Percentiles rank a stretch among this genome's conserved stretches.
phyloP scores from a whole-genome alignment of 2,329 filamentous ascomycete species.

The Aspergillus amoenus region DNA sequence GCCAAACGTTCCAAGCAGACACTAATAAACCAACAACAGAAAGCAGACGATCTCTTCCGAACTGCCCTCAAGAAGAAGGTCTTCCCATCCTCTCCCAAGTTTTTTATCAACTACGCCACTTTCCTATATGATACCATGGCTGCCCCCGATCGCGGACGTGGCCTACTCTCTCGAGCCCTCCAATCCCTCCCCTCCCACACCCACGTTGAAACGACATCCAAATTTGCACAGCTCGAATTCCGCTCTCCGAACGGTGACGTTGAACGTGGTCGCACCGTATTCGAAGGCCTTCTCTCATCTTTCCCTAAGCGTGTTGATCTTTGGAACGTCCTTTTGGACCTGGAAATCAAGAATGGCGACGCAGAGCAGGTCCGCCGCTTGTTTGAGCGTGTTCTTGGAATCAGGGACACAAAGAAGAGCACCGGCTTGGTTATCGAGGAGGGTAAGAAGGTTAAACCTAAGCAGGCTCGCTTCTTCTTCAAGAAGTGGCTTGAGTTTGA shows the following conservation, averaged over 20 bases:
- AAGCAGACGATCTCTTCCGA: constrained; percentile 87
- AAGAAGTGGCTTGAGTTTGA: constrained; percentile 91
- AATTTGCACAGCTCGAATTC: constrained; percentile 92
- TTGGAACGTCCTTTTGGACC: constrained; percentile 87
- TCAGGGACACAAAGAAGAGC: constrained; percentile 43
- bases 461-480: constrained; percentile 84
- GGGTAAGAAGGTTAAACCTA: constrained; percentile 70
- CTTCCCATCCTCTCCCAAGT: constrained; percentile 69
- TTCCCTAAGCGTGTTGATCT: constrained; percentile 89
- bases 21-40: constrained; percentile 52
- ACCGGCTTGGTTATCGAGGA: constrained; percentile 26
- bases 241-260: constrained; percentile 76
- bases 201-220: constrained; percentile 74
- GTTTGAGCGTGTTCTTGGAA: constrained; percentile 70
- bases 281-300: constrained; percentile 79
- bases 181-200: constrained; percentile 73
- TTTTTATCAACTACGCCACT: constrained; percentile 93
- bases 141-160: constrained; percentile 71
- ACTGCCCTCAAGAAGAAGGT: constrained; percentile 88
- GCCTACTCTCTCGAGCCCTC: constrained; percentile 76
- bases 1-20: neutral
- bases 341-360: constrained; percentile 67
- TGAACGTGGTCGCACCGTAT: constrained; percentile 91
- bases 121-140: constrained; percentile 78
- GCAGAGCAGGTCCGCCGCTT: constrained; percentile 69